Evolutionary conservation across 208 protist species (phyloP), one percentile per base, ranked within the genome.

Genomic region (Trypanosoma lewisi): DNA sequence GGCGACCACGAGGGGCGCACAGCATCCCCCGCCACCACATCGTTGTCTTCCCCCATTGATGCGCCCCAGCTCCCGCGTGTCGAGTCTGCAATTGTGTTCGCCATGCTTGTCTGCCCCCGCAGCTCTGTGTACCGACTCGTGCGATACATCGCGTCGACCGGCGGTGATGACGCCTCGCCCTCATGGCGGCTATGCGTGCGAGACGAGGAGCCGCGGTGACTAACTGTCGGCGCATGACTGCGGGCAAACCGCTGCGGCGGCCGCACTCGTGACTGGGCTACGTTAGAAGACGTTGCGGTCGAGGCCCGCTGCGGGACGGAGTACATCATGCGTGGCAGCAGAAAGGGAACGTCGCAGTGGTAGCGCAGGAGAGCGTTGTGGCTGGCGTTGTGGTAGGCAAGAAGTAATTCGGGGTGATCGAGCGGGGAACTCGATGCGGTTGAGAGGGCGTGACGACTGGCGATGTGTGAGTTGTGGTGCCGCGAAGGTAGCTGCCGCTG

Each of bases 361-460:
- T 80, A 66, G 4, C 57, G 63, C 33, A 75, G 49, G 16, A 76
- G 47, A 2, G 64, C 48, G 45, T 75, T 66, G 5, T 45, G 30
- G 49, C 68, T 69, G 6, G 63, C 60, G n/a, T 28, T 51, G 34
- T 67, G 42, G 47, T 69, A 72, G n/a, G 54, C 55, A 30, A 63
- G 49, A 21, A 81, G 53, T 0, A 77, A 31, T 42, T 76, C 56
- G 1, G 70, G 65, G 30, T 54, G 51, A 57, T 81, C 75, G 6
- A 81, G 56, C 9, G 73, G 67, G 2, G 73, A 65, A 9, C 25
- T 34, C 4, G 27, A 23, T 0, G 53, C n/a, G n/a, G 41, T 30
- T 5, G 63, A 41, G 19, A 44, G 16, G 17, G 49, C 53, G 23
- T 12, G 44, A 57, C 45, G 31, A 30, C 37, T 51, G 3, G 1